phyloP scores from a whole-genome alignment of 768 basidiomycete species.

The Hypholoma sublateritium region DNA sequence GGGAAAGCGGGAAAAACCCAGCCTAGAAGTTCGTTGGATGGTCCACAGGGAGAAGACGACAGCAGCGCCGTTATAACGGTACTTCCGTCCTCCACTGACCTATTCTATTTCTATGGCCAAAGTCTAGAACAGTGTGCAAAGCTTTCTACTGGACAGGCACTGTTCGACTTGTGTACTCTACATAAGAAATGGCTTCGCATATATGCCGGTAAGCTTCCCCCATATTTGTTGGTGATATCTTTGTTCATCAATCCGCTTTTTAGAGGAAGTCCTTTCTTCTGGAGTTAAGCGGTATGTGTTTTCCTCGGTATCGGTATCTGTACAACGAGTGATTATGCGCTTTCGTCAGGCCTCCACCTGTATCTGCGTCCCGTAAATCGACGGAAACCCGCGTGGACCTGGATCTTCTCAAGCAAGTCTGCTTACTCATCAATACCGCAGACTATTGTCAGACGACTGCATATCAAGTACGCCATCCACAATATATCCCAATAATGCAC shows the following conservation, averaged over 20 bases:
- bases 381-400: conserved; percentile 78
- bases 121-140: conserved; percentile 93
- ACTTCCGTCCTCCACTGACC: conserved; percentile 89
- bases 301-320: neutral
- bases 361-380: conserved; percentile 59
- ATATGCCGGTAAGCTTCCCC: conserved; percentile 73
- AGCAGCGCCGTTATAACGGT: conserved; percentile 61
- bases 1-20: conserved; percentile 42
- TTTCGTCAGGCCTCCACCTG: conserved; percentile 32
- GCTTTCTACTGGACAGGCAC: conserved; percentile 78
- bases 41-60: conserved; percentile 24
- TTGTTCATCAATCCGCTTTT: conserved; percentile 3
- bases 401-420: conserved; percentile 76
- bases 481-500: neutral
- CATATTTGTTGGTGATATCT: conserved; percentile 4
- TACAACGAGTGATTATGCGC: neutral
- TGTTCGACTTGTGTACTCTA: conserved; percentile 78
- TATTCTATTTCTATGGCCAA: conserved; percentile 97
- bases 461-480: conserved; percentile 55
- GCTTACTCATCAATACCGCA: conserved; percentile 93
- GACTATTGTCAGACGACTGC: conserved; percentile 96
- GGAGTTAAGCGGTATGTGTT: conserved; percentile 65
- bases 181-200: conserved; percentile 94
- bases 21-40: conserved; percentile 45
- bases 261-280: conserved; percentile 84